Conservation (phyloP, 768 basidiomycete species). For the Sarcodon aspratus region DNA sequence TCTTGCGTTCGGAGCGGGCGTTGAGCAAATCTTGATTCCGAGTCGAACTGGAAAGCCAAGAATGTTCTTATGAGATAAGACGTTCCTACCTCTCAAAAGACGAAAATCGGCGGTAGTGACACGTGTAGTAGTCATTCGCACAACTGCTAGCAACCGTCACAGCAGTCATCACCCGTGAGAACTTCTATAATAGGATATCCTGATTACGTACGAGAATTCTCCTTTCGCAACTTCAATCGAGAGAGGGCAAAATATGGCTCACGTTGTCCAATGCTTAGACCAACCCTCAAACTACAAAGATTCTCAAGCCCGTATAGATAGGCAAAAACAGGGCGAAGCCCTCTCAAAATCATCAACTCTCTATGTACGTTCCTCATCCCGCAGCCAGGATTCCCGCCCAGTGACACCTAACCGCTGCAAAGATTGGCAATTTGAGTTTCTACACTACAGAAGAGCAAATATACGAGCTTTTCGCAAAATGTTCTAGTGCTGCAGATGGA, state of each 20-base stretch:
- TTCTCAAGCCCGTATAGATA: slow-evolving; percentile 74
- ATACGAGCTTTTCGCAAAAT: slow-evolving; percentile 87
- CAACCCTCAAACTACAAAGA: slow-evolving; percentile 97
- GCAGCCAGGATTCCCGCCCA: background rate
- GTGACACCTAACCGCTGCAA: slow-evolving; percentile 1
- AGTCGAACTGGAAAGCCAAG: too few species aligned
- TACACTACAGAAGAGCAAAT: slow-evolving; percentile 96
- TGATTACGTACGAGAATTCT: background rate
- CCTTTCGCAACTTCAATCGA: slow-evolving; percentile 7
- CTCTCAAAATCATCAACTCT: slow-evolving; percentile 79
- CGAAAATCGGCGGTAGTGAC: too few species aligned
- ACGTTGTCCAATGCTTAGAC: slow-evolving; percentile 78
- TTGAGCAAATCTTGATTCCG: too few species aligned
- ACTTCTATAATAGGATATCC: too few species aligned
- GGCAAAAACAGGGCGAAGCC: slow-evolving; percentile 68
- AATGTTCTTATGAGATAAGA: too few species aligned
- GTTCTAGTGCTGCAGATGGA: slow-evolving; percentile 75
- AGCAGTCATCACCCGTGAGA: too few species aligned
- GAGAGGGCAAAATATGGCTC: slow-evolving; percentile 53
- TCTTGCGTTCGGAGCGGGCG: too few species aligned
- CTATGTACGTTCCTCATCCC: slow-evolving; percentile 51
- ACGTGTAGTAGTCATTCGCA: too few species aligned
- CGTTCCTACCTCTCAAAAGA: too few species aligned
- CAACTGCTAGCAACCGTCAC: too few species aligned
- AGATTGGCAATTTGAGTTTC: slow-evolving; percentile 91